Percentiles rank a stretch among this genome's conserved stretches.
Conservation (phyloP, 1,284 basidiomycete species). For the Apiotrichum brassicae region DNA sequence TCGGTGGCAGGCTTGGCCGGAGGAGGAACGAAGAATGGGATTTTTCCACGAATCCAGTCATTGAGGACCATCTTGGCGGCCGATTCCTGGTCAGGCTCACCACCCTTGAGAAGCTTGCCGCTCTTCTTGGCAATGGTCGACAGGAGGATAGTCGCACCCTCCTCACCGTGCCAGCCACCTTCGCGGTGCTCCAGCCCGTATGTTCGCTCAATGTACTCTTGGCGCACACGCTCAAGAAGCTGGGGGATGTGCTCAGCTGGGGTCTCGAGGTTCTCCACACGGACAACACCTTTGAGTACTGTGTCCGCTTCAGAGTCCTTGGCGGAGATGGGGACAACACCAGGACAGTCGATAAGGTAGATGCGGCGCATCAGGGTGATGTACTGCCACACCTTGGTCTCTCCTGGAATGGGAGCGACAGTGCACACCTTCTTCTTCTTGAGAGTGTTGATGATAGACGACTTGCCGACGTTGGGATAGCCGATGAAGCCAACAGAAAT, state of each 20-base stretch:
- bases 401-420: conserved; percentile 94
- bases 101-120: conserved; percentile 86
- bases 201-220: conserved; percentile 85
- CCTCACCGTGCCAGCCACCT: conserved; percentile 52
- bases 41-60: conserved; percentile 94
- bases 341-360: conserved; percentile 98
- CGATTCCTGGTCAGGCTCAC: conserved; percentile 87
- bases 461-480: conserved; percentile 98
- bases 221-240: conserved; percentile 82
- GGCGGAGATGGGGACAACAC: conserved; percentile 87
- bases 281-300: conserved; percentile 94
- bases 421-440: conserved; percentile 98
- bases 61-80: conserved; percentile 92
- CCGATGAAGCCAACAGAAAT: conserved; percentile 97
- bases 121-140: conserved; percentile 82
- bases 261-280: conserved; percentile 88
- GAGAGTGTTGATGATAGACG: conserved; percentile 94
- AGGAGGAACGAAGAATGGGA: conserved; percentile 50
- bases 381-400: conserved; percentile 99
- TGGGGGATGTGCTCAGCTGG: conserved; percentile 91
- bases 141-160: conserved; percentile 67
- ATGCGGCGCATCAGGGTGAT: conserved; percentile 92
- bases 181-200: conserved; percentile 62
- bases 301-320: conserved; percentile 88
- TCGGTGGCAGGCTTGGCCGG: conserved; percentile 47